Evolutionary conservation across 139 green algal species (phyloP).

Genomic region (Micromonas pusilla): DNA sequence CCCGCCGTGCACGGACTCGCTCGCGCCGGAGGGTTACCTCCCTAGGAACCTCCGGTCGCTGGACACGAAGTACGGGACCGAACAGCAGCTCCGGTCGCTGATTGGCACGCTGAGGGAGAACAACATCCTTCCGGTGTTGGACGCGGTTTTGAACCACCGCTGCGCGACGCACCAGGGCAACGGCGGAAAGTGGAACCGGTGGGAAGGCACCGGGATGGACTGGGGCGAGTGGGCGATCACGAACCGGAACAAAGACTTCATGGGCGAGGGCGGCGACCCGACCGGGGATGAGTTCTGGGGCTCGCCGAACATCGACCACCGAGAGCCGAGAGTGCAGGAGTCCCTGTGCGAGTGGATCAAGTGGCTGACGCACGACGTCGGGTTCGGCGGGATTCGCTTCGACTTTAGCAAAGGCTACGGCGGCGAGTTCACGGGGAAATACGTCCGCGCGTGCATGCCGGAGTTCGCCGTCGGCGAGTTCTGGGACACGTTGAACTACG

Average conservation of each 20-base stretch:
- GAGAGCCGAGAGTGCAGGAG: constrained; percentile 37
- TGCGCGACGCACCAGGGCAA: constrained; percentile 43
- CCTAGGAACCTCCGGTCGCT: constrained; percentile 75
- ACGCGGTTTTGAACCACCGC: constrained; percentile 58
- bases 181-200: constrained; percentile 76
- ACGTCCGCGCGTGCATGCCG: constrained; percentile 55
- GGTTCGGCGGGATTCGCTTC: constrained; percentile 89
- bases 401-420: constrained; percentile 79
- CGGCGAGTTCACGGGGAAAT: constrained; percentile 57
- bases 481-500: constrained; percentile 48
- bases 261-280: constrained; percentile 38
- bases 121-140: constrained; percentile 36
- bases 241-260: constrained; percentile 73
- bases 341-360: constrained; percentile 79
- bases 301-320: constrained; percentile 94
- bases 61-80: constrained; percentile 62
- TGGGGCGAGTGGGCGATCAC: constrained; percentile 80
- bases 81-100: constrained; percentile 61
- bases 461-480: constrained; percentile 64
- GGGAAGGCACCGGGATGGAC: constrained; percentile 72
- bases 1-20: constrained; percentile 39
- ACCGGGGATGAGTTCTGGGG: constrained; percentile 81
- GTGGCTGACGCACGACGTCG: constrained; percentile 74
- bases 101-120: constrained; percentile 31
- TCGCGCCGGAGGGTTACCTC: constrained; percentile 63